Evolutionary conservation across 169 alveolate genomes (phyloP), one percentile per base, ranked within the genome.

Genomic region (Ichthyophthirius multifiliis): DNA sequence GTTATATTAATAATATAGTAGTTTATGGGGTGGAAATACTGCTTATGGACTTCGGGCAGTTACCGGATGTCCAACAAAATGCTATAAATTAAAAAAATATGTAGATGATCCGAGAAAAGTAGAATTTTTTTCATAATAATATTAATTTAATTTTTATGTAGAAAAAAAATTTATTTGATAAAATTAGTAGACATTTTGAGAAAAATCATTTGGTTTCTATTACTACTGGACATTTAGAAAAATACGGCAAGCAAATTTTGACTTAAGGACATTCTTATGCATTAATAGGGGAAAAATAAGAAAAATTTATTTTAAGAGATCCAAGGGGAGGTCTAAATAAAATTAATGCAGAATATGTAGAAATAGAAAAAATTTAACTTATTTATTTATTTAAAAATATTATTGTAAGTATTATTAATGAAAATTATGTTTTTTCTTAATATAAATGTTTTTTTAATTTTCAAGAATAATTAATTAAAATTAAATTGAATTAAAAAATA

Each of bases 1-100:
- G 75, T 46, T 83, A 31, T 65, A 86, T 75, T 82, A 85, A 23
- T 86, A 85, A 30, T 87, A 87, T 67, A 63, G 82, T 1, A 55
- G 76, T 30, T 76, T 83, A 67, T 43, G 64, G 67, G 83, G 74
- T 16, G 89, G 85, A 23, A 34, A 46, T 35, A 35, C 77, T 4
- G 65, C 65, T 15, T 46, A 41, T 32, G 74, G 55, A 1, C 44
- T 65, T 30, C 23, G 73, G 18, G 45, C 45, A 44, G n/a, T 79
- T 7, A 65, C 85, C 16, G 83, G 83, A 34, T 74, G 63, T 4
- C 83, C 83, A 47, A 48, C 73, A 18, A 16, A 31, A 31, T 30
- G 23, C 7, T 46, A 47, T 75, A 23, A 55, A 23, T 18, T 47
- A 20, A 32, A 16, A 34, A 75, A 46, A 39, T 55, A 32, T n/a